Evolutionary conservation across 495 filamentous ascomycete species (phyloP).

Genomic region (Lasiosphaeriaceae sp.): DNA sequence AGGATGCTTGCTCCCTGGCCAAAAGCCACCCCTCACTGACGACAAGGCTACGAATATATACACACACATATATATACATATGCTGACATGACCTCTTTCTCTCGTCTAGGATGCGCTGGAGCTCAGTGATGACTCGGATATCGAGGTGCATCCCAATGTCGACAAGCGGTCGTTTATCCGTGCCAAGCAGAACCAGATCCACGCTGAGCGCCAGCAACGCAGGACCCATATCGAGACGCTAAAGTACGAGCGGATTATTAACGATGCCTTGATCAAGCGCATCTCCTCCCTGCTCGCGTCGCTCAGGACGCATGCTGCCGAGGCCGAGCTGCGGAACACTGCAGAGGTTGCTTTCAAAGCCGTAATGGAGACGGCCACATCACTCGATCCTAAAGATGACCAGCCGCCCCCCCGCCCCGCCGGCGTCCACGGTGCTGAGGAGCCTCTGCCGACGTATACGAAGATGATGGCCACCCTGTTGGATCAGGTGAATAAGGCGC

Average conservation of each 20-base stretch:
- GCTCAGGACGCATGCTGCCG: constrained; percentile 63
- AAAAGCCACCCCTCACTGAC: not conserved
- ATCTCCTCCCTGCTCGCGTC: constrained; percentile 72
- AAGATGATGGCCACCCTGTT: constrained; percentile 92
- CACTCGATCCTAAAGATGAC: constrained; percentile 63
- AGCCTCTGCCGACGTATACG: constrained; percentile 75
- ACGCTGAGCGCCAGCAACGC: constrained; percentile 78
- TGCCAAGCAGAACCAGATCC: constrained; percentile 95
- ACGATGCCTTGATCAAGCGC: constrained; percentile 80
- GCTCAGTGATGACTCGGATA: constrained; percentile 95
- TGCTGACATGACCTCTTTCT: not conserved
- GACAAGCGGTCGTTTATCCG: constrained; percentile 98
- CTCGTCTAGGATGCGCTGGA: constrained; percentile 72
- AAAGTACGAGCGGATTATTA: constrained; percentile 90
- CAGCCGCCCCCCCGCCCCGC: constrained; percentile 65
- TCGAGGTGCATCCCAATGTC: constrained; percentile 98
- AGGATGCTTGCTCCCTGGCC: not conserved
- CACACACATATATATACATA: not conserved
- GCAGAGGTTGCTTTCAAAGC: constrained; percentile 83
- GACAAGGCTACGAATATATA: not conserved
- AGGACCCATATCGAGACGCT: constrained; percentile 84
- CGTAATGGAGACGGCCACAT: constrained; percentile 69
- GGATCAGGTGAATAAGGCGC: constrained; percentile 88
- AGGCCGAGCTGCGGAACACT: constrained; percentile 58
- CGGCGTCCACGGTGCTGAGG: constrained; percentile 71